phyloP scores from a whole-genome alignment of 805 yeast species.

The Saccharomycopsis lassenensis region DNA sequence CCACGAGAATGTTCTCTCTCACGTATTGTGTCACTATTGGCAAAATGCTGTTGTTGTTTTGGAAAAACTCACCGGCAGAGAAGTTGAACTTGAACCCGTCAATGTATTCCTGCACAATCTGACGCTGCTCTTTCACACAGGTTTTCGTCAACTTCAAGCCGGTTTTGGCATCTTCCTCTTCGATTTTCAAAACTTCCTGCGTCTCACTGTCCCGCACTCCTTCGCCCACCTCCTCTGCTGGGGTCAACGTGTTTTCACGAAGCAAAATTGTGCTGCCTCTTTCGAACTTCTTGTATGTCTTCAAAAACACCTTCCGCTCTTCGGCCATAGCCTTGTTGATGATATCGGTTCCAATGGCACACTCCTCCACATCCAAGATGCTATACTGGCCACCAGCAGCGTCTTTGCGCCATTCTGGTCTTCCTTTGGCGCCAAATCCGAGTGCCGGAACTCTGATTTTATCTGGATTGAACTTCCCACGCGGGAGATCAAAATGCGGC shows the following conservation, averaged over 20 bases:
- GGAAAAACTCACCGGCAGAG: conserved; percentile 94
- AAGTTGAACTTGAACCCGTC: conserved; percentile 73
- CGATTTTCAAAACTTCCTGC: conserved; percentile 26
- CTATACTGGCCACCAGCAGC: conserved; percentile 46
- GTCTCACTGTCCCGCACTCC: conserved; percentile 22
- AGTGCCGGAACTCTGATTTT: conserved; percentile 46
- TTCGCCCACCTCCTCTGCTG: conserved; percentile 22
- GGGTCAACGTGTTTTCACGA: conserved; percentile 58
- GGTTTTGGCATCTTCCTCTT: conserved; percentile 23
- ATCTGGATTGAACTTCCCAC: conserved; percentile 29
- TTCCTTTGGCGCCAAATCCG: conserved; percentile 85
- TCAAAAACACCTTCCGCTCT: conserved; percentile 50
- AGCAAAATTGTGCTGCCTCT: conserved; percentile 82
- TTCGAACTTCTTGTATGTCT: conserved; percentile 38
- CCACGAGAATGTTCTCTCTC: conserved; percentile 45
- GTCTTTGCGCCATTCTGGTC: conserved; percentile 53
- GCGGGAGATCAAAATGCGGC: conserved; percentile 85
- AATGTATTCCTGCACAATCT: conserved; percentile 67
- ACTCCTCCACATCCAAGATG: conserved; percentile 87
- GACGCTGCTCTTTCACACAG: conserved; percentile 70
- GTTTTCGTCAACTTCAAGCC: conserved; percentile 39
- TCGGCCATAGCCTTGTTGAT: conserved; percentile 62
- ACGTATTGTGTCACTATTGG: conserved; percentile 80
- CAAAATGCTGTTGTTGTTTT: conserved; percentile 84
- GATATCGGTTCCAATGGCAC: conserved; percentile 76